Evolutionary conservation across 139 green algal genomes (phyloP), one percentile per base, ranked within the genome.

Genomic region (Chlorella sp.): DNA sequence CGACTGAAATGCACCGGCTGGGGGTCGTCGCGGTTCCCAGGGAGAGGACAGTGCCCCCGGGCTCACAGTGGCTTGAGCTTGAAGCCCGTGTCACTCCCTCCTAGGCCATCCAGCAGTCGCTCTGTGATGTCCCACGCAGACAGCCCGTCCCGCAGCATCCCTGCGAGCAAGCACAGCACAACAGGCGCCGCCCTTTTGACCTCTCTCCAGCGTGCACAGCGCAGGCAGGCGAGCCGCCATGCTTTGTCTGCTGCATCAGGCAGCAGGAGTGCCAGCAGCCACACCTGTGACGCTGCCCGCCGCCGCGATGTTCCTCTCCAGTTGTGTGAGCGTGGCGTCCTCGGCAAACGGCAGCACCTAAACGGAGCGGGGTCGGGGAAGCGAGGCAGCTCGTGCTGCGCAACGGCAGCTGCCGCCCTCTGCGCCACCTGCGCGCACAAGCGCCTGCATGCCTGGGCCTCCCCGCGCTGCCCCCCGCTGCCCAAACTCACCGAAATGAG

Each of bases 321-420:
- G 82, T 74, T 86, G 74, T 29, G 8, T 35, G 55, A 33, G 55
- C 12, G 55, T 53, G 45, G 96, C 92, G 62, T 98, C 94, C 19
- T 87, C 89, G 42, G 89, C 94, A 82, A 96, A 96, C 0, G 94
- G 94, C 67, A 97, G 80, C 53, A 97, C 84, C 88, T 95, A n/a
- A n/a, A n/a, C n/a, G n/a, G n/a, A n/a, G n/a, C n/a, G n/a, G n/a
- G n/a, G n/a, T n/a, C n/a, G n/a, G 14, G 46, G 14, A 55, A 55
- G 46, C 46, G 46, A 27, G 17, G 17, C 46, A 55, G 14, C 46
- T 55, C 14, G 14, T 14, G 46, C 46, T 17, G 17, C 14, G 46
- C 17, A 14, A 14, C 46, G 17, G 46, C 14, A 55, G 14, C 46
- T 55, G 14, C 17, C 46, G 14, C 14, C 46, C 46, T 27, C 46